Percentiles rank a stretch among this genome's conserved stretches.
phyloP scores from a whole-genome alignment of 768 basidiomycete species.

The Mycena latifolia region DNA sequence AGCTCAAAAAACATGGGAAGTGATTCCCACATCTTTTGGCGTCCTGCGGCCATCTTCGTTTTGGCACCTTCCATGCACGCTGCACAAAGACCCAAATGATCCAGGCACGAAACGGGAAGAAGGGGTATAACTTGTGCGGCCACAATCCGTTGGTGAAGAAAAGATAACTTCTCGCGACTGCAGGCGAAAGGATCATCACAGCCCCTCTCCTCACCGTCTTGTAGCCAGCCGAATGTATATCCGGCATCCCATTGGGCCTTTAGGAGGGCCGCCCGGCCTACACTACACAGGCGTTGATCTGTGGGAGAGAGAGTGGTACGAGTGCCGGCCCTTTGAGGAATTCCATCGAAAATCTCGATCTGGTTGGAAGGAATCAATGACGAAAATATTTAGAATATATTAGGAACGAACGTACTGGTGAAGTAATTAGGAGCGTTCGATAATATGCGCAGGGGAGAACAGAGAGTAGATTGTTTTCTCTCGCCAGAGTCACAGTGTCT shows the following conservation, averaged over 20 bases:
- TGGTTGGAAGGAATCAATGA: not conserved
- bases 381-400: too few species aligned
- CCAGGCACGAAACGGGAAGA: slow-evolving; percentile 1
- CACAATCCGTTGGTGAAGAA: slow-evolving; percentile 12
- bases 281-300: slow-evolving; percentile 26
- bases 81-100: slow-evolving; percentile 15
- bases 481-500: slow-evolving; percentile 27
- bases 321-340: slow-evolving; percentile 19
- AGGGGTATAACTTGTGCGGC: slow-evolving; percentile 5
- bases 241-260: slow-evolving; percentile 24
- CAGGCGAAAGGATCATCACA: slow-evolving; percentile 9
- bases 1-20: slow-evolving; percentile 31
- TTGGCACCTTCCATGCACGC: slow-evolving; percentile 6
- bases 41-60: slow-evolving; percentile 22
- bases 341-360: slow-evolving; percentile 24
- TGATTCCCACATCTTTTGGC: slow-evolving; percentile 30
- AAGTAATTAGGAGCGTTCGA: not conserved
- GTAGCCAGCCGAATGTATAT: slow-evolving; percentile 22
- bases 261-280: slow-evolving; percentile 14
- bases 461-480: slow-evolving; percentile 22
- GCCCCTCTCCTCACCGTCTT: not conserved
- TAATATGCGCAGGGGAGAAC: slow-evolving; percentile 30
- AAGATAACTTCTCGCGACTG: slow-evolving; percentile 5
- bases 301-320: slow-evolving; percentile 14
- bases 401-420: not conserved